Conservation (phyloP, 1,284 basidiomycete genomes). For the Austroboletus niveus region DNA sequence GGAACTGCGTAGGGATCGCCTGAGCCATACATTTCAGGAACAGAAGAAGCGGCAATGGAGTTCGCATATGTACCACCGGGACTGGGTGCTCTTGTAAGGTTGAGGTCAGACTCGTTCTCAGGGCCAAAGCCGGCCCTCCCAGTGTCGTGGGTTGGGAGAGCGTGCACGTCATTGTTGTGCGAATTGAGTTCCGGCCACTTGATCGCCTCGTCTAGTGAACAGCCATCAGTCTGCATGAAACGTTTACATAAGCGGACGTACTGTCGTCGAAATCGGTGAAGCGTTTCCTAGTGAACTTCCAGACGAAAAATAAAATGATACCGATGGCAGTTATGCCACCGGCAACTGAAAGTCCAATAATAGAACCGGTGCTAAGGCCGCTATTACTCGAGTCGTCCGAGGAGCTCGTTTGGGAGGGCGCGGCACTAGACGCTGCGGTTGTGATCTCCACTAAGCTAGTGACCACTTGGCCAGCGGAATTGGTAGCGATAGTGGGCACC, state of each 20-base stretch:
- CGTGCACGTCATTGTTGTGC: slow-evolving; percentile 55
- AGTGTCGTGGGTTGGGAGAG: slow-evolving; percentile 62
- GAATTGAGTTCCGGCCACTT: slow-evolving; percentile 84
- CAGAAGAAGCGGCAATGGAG: slow-evolving; percentile 48
- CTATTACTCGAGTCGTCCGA: slow-evolving; percentile 11
- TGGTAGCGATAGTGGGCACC: slow-evolving; percentile 24
- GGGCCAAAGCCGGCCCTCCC: slow-evolving; percentile 60
- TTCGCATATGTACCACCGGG: slow-evolving; percentile 41
- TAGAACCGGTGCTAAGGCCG: slow-evolving; percentile 59
- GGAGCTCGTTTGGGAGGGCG: slow-evolving; percentile 17
- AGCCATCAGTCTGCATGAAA: slow-evolving; percentile 8
- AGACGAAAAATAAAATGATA: slow-evolving; percentile 69
- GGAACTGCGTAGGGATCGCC: slow-evolving; percentile 78
- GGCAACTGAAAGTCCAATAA: slow-evolving; percentile 74
- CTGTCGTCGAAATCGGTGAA: slow-evolving; percentile 73
- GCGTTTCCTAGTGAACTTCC: slow-evolving; percentile 80
- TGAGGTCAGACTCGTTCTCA: slow-evolving; percentile 56
- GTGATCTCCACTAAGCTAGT: slow-evolving; percentile 16
- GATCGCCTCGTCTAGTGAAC: slow-evolving; percentile 67
- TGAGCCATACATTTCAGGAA: slow-evolving; percentile 44
- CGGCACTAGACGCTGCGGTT: slow-evolving; percentile 3
- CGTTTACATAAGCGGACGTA: slow-evolving; percentile 40
- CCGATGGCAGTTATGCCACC: slow-evolving; percentile 71
- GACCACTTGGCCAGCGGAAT: slow-evolving; percentile 24
- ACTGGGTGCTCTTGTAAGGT: slow-evolving; percentile 51